Evolutionary conservation across 2,329 filamentous ascomycete species (phyloP), one percentile per base, ranked within the genome.

Genomic region (Diplodia scrobiculata): DNA sequence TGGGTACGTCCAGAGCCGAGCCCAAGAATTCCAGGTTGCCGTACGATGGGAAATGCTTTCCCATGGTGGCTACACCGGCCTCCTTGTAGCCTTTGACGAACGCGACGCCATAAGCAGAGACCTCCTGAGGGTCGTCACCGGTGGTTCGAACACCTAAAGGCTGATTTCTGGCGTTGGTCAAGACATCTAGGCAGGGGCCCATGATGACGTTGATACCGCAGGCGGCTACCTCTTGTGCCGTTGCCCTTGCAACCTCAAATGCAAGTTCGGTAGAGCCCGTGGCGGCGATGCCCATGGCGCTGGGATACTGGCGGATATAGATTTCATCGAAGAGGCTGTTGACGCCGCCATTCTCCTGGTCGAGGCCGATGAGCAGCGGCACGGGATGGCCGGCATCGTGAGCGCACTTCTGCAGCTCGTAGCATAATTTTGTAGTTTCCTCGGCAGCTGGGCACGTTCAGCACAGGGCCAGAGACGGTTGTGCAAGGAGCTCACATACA

Each of bases 341-440:
- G 76, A 97, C 94, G 2, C 94, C 93, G 69, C 95, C 95, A 86
- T 99, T 98, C 77, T 99, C 95, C 76, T 99, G 95, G 75, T 98
- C 95, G 45, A 98, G 82, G 47, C 91, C 93, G 72, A 99, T 97
- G 65, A 96, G 83, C 19, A 99, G 81, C 1, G 95, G 95, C 2
- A 94, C 89, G 2, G 91, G 89, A 77, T 98, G 94, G 21, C 94
- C 94, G 67, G 94, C 90, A 78, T 96, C 86, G 74, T 91, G 91
- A 45, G 95, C 95, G 74, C 96, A 94, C 59, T 89, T 92, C 78
- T 99, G 95, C 52, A 99, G 83, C 74, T 98, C 92, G 74, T 95
- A 90, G 34, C 97, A 91, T 50, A 98, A 84, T 73, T 85, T 86
- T 51, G 94, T 93, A 36, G 94, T 93, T 74, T 97, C 91, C 76